Evolutionary conservation across 257 asterid species (phyloP), one percentile per base, ranked within the genome.

Genomic region (Thymus mandschuricus): DNA sequence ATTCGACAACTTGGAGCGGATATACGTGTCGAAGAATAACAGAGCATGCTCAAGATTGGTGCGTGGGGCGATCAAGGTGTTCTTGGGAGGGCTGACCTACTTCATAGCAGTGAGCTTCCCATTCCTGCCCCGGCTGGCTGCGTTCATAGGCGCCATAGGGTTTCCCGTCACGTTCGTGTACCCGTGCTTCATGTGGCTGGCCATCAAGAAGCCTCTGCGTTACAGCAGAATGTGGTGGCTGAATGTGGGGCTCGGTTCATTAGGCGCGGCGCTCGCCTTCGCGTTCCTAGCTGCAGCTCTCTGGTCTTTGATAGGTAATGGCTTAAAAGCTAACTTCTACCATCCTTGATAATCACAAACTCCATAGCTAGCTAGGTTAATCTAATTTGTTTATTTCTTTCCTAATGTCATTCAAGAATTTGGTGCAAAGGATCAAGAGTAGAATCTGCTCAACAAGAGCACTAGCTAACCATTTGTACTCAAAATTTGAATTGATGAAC

Each of bases 151-250:
- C 2, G 86, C 87, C 1, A 41, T 88, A 5, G 81, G 83, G 0
- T 72, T 89, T 49, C 96, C 89, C 8, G 65, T 92, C 1, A 82
- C 89, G 3, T 54, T 86, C 30, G 83, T 73, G 1, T 89, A 88
- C 56, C 98, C 98, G 5, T 92, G 96, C 71, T 76, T 89, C 73
- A 92, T 88, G 92, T 89, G 94, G 94, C 56, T 85, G 43, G 75
- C 82, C 27, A 81, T 89, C 62, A 81, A 82, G 78, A 86, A 84
- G 34, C 88, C 94, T 10, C 58, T 12, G 6, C 68, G 54, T 9
- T 56, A 49, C 33, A 75, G 85, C 66, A 38, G 48, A 10, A 69
- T 66, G 70, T 87, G 95, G 95, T 81, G 81, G 27, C 57, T 87
- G 6, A 87, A 92, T 65, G 0, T 81, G 70, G 81, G 78, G 8